Evolutionary conservation across 495 filamentous ascomycete species (phyloP).

Genomic region (Polyplosphaeria fusca): DNA sequence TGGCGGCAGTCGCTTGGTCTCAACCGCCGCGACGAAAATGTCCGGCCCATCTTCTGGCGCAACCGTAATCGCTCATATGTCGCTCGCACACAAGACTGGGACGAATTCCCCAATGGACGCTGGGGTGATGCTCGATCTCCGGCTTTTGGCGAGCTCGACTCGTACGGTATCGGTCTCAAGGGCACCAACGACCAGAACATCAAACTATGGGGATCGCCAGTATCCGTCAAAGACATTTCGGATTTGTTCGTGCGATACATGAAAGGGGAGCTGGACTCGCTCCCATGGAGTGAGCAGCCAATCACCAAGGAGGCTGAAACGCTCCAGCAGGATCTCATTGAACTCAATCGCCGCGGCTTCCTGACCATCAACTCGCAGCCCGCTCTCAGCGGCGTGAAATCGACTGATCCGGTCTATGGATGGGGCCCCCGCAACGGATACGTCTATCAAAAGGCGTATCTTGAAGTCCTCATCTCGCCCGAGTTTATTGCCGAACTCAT

Average conservation of each 20-base stretch:
- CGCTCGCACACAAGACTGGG: constrained; percentile 94
- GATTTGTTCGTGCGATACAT: constrained; percentile 81
- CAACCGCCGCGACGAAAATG: constrained; percentile 86
- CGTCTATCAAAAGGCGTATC: constrained; percentile 97
- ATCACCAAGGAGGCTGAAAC: constrained; percentile 75
- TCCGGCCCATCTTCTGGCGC: constrained; percentile 98
- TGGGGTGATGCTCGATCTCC: constrained; percentile 98
- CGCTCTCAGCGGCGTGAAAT: constrained; percentile 88
- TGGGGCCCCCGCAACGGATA: constrained; percentile 96
- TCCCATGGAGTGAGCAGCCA: constrained; percentile 93
- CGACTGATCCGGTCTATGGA: constrained; percentile 78
- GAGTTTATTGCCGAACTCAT: constrained; percentile 74
- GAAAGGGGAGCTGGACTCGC: constrained; percentile 68
- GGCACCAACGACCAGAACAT: constrained; percentile 97
- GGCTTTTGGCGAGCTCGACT: constrained; percentile 93
- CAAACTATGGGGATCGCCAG: constrained; percentile 89
- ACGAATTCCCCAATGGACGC: constrained; percentile 97
- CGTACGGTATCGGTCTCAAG: constrained; percentile 90
- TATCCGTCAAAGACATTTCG: constrained; percentile 72
- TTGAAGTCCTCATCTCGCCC: constrained; percentile 84
- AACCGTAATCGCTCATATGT: constrained; percentile 96
- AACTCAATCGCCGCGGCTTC: constrained; percentile 79
- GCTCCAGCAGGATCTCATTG: constrained; percentile 71
- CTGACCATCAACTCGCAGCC: constrained; percentile 98
- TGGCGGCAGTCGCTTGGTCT: constrained; percentile 93